Evolutionary conservation across 2,329 filamentous ascomycete genomes (phyloP).

Genomic region (Pseudocercospora fuligena): DNA sequence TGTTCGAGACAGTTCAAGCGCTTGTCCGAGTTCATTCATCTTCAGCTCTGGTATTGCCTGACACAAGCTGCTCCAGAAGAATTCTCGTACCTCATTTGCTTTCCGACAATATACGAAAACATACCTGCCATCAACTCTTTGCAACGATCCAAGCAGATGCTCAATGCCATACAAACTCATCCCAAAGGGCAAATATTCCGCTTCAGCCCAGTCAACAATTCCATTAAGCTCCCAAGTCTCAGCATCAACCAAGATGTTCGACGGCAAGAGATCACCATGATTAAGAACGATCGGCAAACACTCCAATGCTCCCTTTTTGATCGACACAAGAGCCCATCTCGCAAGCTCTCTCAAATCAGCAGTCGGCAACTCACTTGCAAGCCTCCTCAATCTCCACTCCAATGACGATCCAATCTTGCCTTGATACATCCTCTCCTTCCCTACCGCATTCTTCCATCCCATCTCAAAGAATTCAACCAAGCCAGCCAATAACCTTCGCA

Average conservation of each 20-base stretch:
- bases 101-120: conserved; percentile 51
- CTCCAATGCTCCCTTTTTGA: conserved; percentile 29
- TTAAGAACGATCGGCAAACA: conserved; percentile 61
- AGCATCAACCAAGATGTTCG: conserved; percentile 61
- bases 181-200: conserved; percentile 65
- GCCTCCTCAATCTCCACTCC: conserved; percentile 9
- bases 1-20: conserved; percentile 52
- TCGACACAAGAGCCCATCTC: background rate
- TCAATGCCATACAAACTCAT: conserved; percentile 65
- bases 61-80: conserved; percentile 58
- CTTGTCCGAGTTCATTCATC: conserved; percentile 36
- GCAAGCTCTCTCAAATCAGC: conserved; percentile 14
- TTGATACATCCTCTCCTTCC: background rate
- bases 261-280: conserved; percentile 64
- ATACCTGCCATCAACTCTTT: background rate
- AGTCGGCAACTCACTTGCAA: conserved; percentile 14
- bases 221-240: conserved; percentile 55
- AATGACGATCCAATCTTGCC: conserved; percentile 21
- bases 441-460: conserved; percentile 12
- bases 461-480: conserved; percentile 25
- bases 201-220: conserved; percentile 69
- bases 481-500: conserved; percentile 12
- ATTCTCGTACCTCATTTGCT: conserved; percentile 48
- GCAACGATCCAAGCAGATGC: conserved; percentile 59
- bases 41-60: conserved; percentile 45